These are phyloP conservation scores for Astrephomene gubernaculifera DNA, from an alignment of 139 green algal genomes.

Conservation along the genomic window DNA sequence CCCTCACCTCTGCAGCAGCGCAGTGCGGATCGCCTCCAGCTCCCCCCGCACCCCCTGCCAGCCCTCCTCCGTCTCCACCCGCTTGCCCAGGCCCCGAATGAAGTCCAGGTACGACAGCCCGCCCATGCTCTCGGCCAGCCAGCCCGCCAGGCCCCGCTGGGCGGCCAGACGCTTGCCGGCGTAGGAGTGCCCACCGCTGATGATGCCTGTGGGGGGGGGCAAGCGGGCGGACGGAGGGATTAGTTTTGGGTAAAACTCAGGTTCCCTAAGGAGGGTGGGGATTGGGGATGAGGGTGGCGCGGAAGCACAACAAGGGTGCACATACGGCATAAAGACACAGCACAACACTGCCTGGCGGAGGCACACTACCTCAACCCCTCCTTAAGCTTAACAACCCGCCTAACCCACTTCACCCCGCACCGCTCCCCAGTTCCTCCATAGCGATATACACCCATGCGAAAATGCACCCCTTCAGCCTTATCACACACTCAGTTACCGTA, in stretches of 20 bases:
- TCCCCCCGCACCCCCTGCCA: conserved; percentile 54
- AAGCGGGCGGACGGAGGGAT: no score
- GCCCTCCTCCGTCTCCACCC: conserved; percentile 93
- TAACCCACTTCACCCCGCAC: no score
- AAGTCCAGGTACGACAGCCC: conserved; percentile 93
- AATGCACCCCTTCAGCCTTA: no score
- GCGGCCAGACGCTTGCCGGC: conserved; percentile 87
- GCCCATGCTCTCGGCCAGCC: conserved; percentile 89
- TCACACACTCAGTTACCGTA: no score
- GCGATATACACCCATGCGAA: no score
- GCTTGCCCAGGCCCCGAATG: conserved; percentile 84
- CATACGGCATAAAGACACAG: no score
- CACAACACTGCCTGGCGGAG: no score
- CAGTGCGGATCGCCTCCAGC: conserved; percentile 80
- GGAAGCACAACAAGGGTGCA: no score
- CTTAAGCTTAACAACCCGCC: no score
- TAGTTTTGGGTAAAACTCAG: no score
- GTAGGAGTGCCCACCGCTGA: conserved; percentile 87
- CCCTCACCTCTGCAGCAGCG: conserved; percentile 76
- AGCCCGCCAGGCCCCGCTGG: conserved; percentile 88
- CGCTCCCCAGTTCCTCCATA: background rate
- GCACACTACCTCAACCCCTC: no score
- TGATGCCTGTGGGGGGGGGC: conserved; percentile 56
- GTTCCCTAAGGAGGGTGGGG: no score
- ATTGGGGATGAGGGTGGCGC: background rate